Evolutionary conservation across 179 eudicot genomes (phyloP).

Genomic region (Heliamphora pulchella): DNA sequence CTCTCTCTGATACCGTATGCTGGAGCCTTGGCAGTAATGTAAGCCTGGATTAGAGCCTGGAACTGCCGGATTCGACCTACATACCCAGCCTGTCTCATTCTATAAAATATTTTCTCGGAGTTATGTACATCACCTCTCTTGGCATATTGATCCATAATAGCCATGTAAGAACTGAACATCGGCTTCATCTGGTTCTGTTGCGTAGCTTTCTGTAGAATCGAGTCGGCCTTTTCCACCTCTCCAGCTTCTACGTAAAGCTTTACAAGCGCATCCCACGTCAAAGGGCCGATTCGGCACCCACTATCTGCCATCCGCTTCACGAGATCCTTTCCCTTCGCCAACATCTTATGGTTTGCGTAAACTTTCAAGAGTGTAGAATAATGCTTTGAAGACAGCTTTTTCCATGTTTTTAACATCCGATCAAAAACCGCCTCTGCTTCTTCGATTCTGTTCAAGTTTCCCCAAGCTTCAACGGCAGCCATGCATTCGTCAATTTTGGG

Average conservation of each 20-base stretch:
- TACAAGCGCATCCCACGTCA: constrained; percentile 70
- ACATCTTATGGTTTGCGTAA: constrained; percentile 69
- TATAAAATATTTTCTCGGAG: constrained; percentile 9
- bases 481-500: constrained; percentile 38
- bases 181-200: constrained; percentile 40
- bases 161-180: constrained; percentile 43
- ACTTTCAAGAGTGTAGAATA: constrained; percentile 52
- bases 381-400: constrained; percentile 35
- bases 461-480: constrained; percentile 72
- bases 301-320: constrained; percentile 62
- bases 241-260: constrained; percentile 77
- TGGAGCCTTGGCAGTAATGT: constrained; percentile 10
- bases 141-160: constrained; percentile 41
- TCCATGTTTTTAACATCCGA: constrained; percentile 26
- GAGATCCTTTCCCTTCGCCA: constrained; percentile 68
- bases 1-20: constrained; percentile 17
- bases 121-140: constrained; percentile 8
- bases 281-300: constrained; percentile 56
- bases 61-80: constrained; percentile 21
- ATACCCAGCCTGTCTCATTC: constrained; percentile 17
- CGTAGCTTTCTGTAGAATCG: constrained; percentile 51
- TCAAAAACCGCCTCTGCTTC: constrained; percentile 72
- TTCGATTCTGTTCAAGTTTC: constrained; percentile 54
- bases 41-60: constrained; percentile 10
- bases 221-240: constrained; percentile 84